phyloP scores from a whole-genome alignment of 192 early-diverging fungal genomes.

The Coemansia sp. region DNA sequence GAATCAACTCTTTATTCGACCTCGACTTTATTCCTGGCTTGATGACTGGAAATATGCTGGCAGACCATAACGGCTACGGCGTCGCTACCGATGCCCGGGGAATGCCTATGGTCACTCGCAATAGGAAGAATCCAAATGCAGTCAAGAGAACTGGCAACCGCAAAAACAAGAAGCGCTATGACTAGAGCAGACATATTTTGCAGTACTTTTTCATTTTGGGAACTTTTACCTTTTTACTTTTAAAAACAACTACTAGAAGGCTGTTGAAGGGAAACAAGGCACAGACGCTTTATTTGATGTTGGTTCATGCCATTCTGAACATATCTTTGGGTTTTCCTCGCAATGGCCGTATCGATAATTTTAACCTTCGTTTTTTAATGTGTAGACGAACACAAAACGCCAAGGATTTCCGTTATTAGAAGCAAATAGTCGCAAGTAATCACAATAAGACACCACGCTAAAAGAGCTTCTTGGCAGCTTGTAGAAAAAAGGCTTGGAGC shows the following conservation, averaged over 20 bases:
- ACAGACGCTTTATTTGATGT: neutral
- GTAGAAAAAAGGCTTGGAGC: neutral
- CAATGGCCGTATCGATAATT: no score
- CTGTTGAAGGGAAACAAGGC: no score
- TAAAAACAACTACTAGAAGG: no score
- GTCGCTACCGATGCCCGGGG: constrained; percentile 64
- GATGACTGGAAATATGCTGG: constrained; percentile 28
- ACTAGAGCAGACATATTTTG: no score
- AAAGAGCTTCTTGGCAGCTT: neutral
- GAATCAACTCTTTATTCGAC: constrained; percentile 31
- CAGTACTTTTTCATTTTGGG: neutral
- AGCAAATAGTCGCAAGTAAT: no score
- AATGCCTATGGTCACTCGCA: constrained; percentile 61
- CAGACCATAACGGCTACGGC: constrained; percentile 52
- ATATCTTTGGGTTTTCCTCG: no score
- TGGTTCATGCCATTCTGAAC: neutral
- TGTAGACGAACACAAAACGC: no score
- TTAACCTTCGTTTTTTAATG: no score
- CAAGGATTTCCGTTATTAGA: no score
- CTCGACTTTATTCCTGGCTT: constrained; percentile 40
- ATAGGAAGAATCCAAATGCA: constrained; percentile 68
- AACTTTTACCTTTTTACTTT: neutral
- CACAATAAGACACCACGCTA: neutral
- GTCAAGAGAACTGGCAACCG: constrained; percentile 55
- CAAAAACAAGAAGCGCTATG: constrained; percentile 55